phyloP scores from a whole-genome alignment of 441 rosid species.

The Francoa sonchifolia region DNA sequence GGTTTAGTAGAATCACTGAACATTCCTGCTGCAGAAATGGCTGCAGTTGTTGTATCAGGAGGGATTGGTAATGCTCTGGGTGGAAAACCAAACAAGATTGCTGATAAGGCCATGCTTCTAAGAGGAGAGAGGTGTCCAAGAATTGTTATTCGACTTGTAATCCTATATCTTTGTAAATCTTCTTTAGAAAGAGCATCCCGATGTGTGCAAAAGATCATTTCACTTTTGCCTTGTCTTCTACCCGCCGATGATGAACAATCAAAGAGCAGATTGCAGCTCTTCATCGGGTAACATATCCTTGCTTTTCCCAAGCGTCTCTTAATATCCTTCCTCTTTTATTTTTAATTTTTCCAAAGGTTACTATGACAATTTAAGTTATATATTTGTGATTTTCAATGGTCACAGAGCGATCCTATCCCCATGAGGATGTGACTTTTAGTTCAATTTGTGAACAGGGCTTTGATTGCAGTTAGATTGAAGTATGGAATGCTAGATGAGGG shows the following conservation, averaged over 20 bases:
- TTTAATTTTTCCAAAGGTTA: background rate
- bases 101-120: slow-evolving; percentile 92
- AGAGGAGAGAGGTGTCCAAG: slow-evolving; percentile 95
- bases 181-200: slow-evolving; percentile 89
- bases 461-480: slow-evolving; percentile 71
- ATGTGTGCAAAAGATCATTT: slow-evolving; percentile 78
- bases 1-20: slow-evolving; percentile 94
- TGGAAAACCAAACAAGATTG: slow-evolving; percentile 70
- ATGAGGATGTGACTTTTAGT: slow-evolving; percentile 14
- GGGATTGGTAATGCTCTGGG: slow-evolving; percentile 91
- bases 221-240: slow-evolving; percentile 74
- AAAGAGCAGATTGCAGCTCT: slow-evolving; percentile 86
- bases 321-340: too few relatives aligned
- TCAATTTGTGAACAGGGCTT: slow-evolving; percentile 43
- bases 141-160: slow-evolving; percentile 75
- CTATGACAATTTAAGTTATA: slow-evolving; percentile 1
- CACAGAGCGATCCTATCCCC: slow-evolving; percentile 7
- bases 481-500: slow-evolving; percentile 84
- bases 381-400: slow-evolving; percentile 1
- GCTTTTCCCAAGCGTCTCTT: background rate
- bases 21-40: slow-evolving; percentile 99
- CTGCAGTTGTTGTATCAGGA: slow-evolving; percentile 97
- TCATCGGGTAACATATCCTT: slow-evolving; percentile 52
- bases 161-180: slow-evolving; percentile 74
- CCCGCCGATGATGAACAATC: slow-evolving; percentile 86